Evolutionary conservation across 495 filamentous ascomycete species (phyloP), one percentile per base, ranked within the genome.

Genomic region (Tirmania nivea): DNA sequence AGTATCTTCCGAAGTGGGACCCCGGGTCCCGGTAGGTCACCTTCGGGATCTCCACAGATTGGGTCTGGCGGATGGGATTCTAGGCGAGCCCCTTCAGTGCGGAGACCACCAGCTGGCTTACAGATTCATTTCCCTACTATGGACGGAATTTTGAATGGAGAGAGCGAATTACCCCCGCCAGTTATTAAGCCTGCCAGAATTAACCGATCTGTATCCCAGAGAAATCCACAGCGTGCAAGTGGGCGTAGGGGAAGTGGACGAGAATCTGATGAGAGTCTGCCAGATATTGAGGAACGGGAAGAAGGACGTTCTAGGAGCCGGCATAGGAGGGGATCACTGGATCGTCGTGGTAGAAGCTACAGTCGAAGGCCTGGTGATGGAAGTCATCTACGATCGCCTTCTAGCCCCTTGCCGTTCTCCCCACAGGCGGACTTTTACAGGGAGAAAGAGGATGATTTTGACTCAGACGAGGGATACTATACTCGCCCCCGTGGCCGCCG

Each of bases 71-170:
- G 67, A 71, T n/a, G n/a, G n/a, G 34, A 69, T 71, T 20, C 72
- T 68, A 8, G 65, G 35, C 73, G 80, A 35, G 84, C 83, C 61
- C 81, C 80, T 12, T 86, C 86, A 31, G 73, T 81, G 34, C 81
- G 80, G 56, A 77, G 87, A 21, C 93, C 89, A 55, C 86, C 86
- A 11, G 78, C 83, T 55, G 83, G 81, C 2, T 70, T 97, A 36
- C 78, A 90, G 52, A 75, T 92, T 51, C 78, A 79, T 16, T 72
- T 83, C 57, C 74, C 79, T 36, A 70, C 77, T 1, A 67, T 78
- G 51, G 74, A 81, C 56, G 67, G 68, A 5, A 65, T 73, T 10
- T 63, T 73, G 48, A 69, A 63, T n/a, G 69, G 71, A 37, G 73
- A 76, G 56, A 65, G 42, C 57, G 74, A 25, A 71, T 68, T 9